phyloP scores from a whole-genome alignment of 176 grass and related monocot genomes.

The Miscanthus lutarioriparius region DNA sequence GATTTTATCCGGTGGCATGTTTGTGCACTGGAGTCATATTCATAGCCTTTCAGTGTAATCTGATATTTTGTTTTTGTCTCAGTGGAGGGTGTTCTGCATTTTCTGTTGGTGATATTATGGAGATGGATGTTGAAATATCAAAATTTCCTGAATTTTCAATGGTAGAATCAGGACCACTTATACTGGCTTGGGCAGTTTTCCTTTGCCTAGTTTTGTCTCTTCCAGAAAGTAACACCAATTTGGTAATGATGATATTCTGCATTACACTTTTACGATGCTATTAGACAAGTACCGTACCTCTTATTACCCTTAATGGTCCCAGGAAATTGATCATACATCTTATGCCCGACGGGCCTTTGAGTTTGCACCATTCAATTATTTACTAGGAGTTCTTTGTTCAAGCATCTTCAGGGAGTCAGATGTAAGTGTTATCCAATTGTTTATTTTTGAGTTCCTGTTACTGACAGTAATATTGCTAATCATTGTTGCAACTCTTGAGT shows the following conservation, averaged over 20 bases:
- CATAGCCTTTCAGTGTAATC: background rate
- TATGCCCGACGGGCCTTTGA: slow-evolving; percentile 79
- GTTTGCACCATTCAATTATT: slow-evolving; percentile 66
- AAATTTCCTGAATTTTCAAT: slow-evolving; percentile 61
- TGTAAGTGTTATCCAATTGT: slow-evolving; percentile 58
- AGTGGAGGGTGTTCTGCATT: slow-evolving; percentile 72
- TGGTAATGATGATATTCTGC: slow-evolving; percentile 46
- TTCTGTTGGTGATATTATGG: slow-evolving; percentile 80
- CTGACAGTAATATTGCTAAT: background rate
- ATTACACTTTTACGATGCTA: background rate
- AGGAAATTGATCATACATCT: slow-evolving; percentile 86
- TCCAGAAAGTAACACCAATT: slow-evolving; percentile 53
- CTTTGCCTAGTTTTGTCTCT: slow-evolving; percentile 76
- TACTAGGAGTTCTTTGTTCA: slow-evolving; percentile 68
- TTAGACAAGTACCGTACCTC: slow-evolving; percentile 10
- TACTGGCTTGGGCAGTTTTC: slow-evolving; percentile 87
- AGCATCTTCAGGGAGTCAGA: slow-evolving; percentile 76
- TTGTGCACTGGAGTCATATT: background rate
- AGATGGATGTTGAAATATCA: slow-evolving; percentile 84
- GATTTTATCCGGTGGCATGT: background rate
- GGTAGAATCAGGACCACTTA: slow-evolving; percentile 77
- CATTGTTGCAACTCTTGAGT: background rate
- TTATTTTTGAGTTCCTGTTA: background rate
- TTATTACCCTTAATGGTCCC: slow-evolving; percentile 36
- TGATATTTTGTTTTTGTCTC: slow-evolving; percentile 42